Evolutionary conservation across 2,329 filamentous ascomycete species (phyloP), one percentile per base, ranked within the genome.

Genomic region (Trichoderma arundinaceum): DNA sequence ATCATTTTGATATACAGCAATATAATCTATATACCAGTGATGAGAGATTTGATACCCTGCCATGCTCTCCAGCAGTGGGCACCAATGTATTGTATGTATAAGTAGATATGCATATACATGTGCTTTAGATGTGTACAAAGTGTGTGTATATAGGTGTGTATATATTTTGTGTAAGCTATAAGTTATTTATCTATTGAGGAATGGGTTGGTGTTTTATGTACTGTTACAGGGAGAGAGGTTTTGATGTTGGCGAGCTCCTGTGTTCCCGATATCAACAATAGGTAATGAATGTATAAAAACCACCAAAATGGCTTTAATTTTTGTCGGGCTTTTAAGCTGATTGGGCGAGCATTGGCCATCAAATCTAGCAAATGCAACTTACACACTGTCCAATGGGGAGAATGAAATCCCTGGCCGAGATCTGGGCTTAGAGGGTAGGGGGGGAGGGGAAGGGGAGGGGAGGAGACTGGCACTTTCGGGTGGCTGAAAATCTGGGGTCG

Each of bases 361-460:
- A n/a, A 19, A 15, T 19, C 22, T 49, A 33, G 57, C 28, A 51
- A n/a, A 4, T 4, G 2, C 19, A 49, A 60, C 57, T 60, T 62
- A 62, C 48, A 62, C 38, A 39, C 58, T 35, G 48, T 53, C 58
- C 58, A 62, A 62, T 62, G 58, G n/a, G 41, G 58, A 64, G 39
- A 39, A 38, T 35, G 32, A 22, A 56, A 56, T 9, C 32, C 51
- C 51, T 39, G 60, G 60, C 32, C 22, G 13, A 35, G 48, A 62
- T 62, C 58, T 43, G n/a, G 44, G 46, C 19, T 28, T 41, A 39
- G 33, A 8, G 22, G 35, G 35, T 38, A 38, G 6, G 35, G 35
- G 19, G 43, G 13, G 12, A 59, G 10, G 22, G 9, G 38, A 41
- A 33, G 46, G 35, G 57, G 35, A 43, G 56, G 56, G 44, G 17